Conservation (phyloP, 331 rosid genomes). For the Dryas integrifolia region DNA sequence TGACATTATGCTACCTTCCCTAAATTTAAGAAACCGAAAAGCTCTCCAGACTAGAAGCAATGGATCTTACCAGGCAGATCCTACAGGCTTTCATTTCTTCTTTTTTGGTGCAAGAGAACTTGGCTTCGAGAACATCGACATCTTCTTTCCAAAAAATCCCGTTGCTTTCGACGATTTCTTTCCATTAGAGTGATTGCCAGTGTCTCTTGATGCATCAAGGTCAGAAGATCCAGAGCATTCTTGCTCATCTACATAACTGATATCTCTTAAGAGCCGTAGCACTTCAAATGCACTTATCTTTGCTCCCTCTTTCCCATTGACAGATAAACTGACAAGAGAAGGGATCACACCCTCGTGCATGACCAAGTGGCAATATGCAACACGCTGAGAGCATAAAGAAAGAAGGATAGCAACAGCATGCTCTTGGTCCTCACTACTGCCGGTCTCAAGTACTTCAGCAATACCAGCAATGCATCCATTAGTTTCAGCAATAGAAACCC, state of each 20-base stretch:
- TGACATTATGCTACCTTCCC: background rate
- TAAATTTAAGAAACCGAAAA: constrained; percentile 1
- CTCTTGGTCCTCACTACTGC: constrained; percentile 64
- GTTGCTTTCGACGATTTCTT: constrained; percentile 46
- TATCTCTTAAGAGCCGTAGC: constrained; percentile 55
- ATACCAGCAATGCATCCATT: constrained; percentile 65
- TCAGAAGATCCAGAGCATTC: constrained; percentile 32
- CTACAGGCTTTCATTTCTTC: constrained; percentile 43
- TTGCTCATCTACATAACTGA: constrained; percentile 29
- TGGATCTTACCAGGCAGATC: background rate
- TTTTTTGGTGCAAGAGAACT: constrained; percentile 17
- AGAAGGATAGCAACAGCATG: constrained; percentile 62
- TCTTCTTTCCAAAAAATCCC: constrained; percentile 41
- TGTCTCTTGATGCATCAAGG: constrained; percentile 24
- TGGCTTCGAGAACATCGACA: constrained; percentile 39
- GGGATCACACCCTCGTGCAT: constrained; percentile 51
- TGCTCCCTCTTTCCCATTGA: constrained; percentile 67
- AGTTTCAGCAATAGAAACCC: constrained; percentile 56
- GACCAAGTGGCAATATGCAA: constrained; percentile 55
- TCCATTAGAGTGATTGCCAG: constrained; percentile 26
- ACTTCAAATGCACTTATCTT: constrained; percentile 55
- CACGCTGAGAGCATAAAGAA: constrained; percentile 64
- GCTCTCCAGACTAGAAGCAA: constrained; percentile 2
- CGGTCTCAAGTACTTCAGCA: constrained; percentile 54
- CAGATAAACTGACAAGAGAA: constrained; percentile 50